Evolutionary conservation across 1,284 basidiomycete species (phyloP).

Genomic region (Cyathus olla): DNA sequence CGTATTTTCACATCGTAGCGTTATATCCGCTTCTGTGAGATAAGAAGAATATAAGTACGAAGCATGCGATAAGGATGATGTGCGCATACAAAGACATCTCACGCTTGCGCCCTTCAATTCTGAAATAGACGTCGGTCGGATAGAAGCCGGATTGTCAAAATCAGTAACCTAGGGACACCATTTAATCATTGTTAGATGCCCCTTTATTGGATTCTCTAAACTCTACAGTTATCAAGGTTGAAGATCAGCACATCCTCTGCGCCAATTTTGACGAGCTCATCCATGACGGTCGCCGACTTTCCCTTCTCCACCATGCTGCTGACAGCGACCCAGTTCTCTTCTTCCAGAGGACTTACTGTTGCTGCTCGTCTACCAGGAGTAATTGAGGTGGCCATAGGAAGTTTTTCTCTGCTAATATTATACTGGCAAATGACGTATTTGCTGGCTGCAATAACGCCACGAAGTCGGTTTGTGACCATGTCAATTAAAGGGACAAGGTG

Average conservation of each 20-base stretch:
- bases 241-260: slow-evolving; percentile 94
- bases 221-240: slow-evolving; percentile 94
- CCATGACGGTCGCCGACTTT: slow-evolving; percentile 91
- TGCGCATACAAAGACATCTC: too few relatives aligned
- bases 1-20: too few relatives aligned
- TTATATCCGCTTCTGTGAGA: too few relatives aligned
- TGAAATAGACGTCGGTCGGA: not conserved
- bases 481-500: slow-evolving; percentile 80
- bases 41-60: too few relatives aligned
- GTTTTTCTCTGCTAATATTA: slow-evolving; percentile 80
- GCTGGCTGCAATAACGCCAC: slow-evolving; percentile 92
- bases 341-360: slow-evolving; percentile 90
- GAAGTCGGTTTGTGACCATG: slow-evolving; percentile 89
- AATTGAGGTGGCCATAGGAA: slow-evolving; percentile 75
- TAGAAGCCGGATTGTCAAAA: not conserved
- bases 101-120: too few relatives aligned
- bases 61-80: too few relatives aligned
- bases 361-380: slow-evolving; percentile 94
- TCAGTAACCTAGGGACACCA: not conserved
- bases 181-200: not conserved
- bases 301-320: slow-evolving; percentile 94
- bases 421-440: slow-evolving; percentile 94
- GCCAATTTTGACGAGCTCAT: slow-evolving; percentile 84
- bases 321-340: slow-evolving; percentile 91
- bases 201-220: slow-evolving; percentile 50